Percentiles rank a stretch among this genome's conserved stretches.
These are phyloP conservation scores for Solanum tacnaense DNA, from an alignment of 257 asterid genomes.

Conservation along the genomic window DNA sequence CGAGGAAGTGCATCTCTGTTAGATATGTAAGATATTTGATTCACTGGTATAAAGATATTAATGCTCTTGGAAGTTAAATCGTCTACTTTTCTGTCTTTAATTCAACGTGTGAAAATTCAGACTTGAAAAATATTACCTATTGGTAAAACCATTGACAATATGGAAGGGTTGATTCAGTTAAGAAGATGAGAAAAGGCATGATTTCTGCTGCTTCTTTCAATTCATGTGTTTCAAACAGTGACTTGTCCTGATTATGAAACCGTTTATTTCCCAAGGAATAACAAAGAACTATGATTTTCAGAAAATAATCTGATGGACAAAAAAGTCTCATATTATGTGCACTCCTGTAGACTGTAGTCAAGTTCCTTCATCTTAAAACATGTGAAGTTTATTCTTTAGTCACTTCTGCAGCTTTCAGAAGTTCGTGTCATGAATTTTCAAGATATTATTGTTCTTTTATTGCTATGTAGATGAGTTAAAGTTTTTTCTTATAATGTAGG, in stretches of 20 bases:
- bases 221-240: background rate
- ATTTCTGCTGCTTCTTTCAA: background rate
- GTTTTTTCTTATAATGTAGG: slow-evolving; percentile 23
- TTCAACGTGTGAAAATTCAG: background rate
- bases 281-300: background rate
- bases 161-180: background rate
- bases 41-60: background rate
- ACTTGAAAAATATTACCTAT: background rate
- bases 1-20: background rate
- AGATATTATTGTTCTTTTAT: background rate
- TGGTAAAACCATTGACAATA: background rate
- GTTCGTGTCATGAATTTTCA: background rate
- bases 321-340: background rate
- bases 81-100: background rate
- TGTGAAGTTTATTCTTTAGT: background rate
- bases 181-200: background rate
- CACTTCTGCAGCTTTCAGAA: background rate
- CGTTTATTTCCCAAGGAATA: background rate
- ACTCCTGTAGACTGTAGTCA: background rate
- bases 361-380: background rate
- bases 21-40: background rate
- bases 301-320: background rate
- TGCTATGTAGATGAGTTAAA: background rate
- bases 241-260: background rate
- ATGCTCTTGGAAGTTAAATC: background rate